Evolutionary conservation across 225 moss, liverwort and hornwort species (phyloP).

Genomic region (Polytrichum formosum): DNA sequence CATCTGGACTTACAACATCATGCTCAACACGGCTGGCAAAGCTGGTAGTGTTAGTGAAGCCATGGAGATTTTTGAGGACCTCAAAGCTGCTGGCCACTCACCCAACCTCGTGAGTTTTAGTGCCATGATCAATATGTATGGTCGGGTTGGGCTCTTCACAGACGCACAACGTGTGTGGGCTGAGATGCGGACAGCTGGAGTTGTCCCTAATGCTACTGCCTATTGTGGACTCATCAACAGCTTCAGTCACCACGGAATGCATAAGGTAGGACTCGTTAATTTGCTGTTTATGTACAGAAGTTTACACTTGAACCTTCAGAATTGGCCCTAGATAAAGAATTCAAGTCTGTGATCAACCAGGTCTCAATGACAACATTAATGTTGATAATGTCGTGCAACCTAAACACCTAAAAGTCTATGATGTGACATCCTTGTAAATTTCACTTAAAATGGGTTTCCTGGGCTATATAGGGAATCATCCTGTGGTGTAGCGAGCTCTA

Average conservation of each 20-base stretch:
- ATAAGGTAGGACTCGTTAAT: conserved; percentile 44
- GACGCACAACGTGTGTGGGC: conserved; percentile 64
- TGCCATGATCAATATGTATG: conserved; percentile 75
- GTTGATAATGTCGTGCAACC: too few relatives aligned
- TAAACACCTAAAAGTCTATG: too few relatives aligned
- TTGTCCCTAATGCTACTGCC: conserved; percentile 73
- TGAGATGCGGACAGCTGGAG: conserved; percentile 68
- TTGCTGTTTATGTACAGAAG: neutral
- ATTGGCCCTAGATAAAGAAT: too few relatives aligned
- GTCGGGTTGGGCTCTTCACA: conserved; percentile 62
- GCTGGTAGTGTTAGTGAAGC: conserved; percentile 59
- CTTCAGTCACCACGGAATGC: conserved; percentile 87
- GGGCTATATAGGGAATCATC: too few relatives aligned
- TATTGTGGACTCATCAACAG: conserved; percentile 88
- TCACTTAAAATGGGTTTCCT: too few relatives aligned
- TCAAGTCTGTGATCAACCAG: too few relatives aligned
- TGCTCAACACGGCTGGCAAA: conserved; percentile 81
- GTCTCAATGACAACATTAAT: too few relatives aligned
- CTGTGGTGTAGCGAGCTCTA: too few relatives aligned
- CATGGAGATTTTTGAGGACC: conserved; percentile 58
- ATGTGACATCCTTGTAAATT: too few relatives aligned
- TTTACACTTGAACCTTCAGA: neutral
- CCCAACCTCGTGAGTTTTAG: conserved; percentile 91
- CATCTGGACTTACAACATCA: conserved; percentile 91
- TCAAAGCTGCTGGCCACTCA: conserved; percentile 65